phyloP scores from a whole-genome alignment of 116 monocot species.

The Dioscorea cayenensis region DNA sequence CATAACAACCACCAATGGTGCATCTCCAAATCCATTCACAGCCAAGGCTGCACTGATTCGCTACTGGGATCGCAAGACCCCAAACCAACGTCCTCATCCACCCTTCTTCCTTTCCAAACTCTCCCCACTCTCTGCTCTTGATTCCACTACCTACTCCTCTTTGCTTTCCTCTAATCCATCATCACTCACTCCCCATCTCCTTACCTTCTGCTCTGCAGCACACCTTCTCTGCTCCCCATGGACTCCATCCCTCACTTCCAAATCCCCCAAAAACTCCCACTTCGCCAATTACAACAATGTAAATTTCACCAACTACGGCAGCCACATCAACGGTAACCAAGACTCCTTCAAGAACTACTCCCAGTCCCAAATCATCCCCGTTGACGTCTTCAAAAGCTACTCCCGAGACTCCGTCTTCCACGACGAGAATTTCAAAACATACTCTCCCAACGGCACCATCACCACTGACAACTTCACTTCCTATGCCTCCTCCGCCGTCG shows the following conservation, averaged over 20 bases:
- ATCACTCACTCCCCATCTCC: conserved; percentile 14
- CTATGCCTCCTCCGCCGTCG: conserved; percentile 32
- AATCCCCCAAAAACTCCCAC: conserved; percentile 4
- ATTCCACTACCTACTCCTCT: conserved; percentile 14
- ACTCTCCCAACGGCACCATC: conserved; percentile 42
- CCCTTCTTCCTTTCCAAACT: conserved; percentile 32
- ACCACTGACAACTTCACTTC: conserved; percentile 58
- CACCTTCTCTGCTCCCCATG: conserved; percentile 16
- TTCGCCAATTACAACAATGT: conserved; percentile 32
- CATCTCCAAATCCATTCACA: conserved; percentile 12
- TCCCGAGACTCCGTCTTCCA: conserved; percentile 31
- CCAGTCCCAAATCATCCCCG: conserved; percentile 21
- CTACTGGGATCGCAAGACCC: conserved; percentile 32
- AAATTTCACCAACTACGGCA: conserved; percentile 70
- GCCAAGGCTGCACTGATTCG: conserved; percentile 24
- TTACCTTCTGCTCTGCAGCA: conserved; percentile 25
- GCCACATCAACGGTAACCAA: conserved; percentile 15
- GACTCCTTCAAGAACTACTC: conserved; percentile 58
- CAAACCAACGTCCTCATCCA: conserved; percentile 13
- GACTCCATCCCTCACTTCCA: background rate
- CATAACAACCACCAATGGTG: background rate
- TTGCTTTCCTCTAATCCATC: conserved; percentile 5
- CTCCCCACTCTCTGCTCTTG: conserved; percentile 11
- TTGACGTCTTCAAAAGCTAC: conserved; percentile 56
- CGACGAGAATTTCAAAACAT: conserved; percentile 31